Conservation (phyloP, 441 rosid genomes). For the Gossypium gossypioides region DNA sequence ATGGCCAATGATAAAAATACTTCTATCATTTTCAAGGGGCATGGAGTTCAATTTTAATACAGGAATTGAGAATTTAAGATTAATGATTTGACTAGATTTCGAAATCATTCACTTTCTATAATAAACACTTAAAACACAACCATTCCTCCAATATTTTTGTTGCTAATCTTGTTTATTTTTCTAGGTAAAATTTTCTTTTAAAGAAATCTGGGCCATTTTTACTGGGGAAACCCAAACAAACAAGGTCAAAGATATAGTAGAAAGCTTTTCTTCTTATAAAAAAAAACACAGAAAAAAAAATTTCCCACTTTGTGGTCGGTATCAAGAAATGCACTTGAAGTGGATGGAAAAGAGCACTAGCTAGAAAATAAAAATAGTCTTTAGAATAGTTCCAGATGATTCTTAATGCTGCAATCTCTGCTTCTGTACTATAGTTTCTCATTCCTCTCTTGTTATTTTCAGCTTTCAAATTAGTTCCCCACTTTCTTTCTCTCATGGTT, state of each 20-base stretch:
- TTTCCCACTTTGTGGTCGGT: not conserved
- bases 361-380: not conserved
- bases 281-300: not conserved
- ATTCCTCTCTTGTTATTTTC: not conserved
- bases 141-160: not conserved
- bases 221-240: not conserved
- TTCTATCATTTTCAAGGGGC: not conserved
- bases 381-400: conserved; percentile 4
- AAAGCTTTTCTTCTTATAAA: not conserved
- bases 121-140: too few relatives aligned
- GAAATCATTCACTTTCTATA: too few relatives aligned
- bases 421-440: not conserved
- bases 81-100: not conserved
- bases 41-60: not conserved
- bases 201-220: not conserved
- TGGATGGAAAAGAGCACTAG: not conserved
- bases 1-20: not conserved
- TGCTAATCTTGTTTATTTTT: not conserved
- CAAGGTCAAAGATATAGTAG: not conserved
- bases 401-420: not conserved
- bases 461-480: not conserved
- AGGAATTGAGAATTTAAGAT: not conserved
- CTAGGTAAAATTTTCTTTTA: not conserved
- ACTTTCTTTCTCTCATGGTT: conserved; percentile 1
- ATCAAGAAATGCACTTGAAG: not conserved